Evolutionary conservation across 768 basidiomycete genomes (phyloP).

Genomic region (Floccularia luteovirens): DNA sequence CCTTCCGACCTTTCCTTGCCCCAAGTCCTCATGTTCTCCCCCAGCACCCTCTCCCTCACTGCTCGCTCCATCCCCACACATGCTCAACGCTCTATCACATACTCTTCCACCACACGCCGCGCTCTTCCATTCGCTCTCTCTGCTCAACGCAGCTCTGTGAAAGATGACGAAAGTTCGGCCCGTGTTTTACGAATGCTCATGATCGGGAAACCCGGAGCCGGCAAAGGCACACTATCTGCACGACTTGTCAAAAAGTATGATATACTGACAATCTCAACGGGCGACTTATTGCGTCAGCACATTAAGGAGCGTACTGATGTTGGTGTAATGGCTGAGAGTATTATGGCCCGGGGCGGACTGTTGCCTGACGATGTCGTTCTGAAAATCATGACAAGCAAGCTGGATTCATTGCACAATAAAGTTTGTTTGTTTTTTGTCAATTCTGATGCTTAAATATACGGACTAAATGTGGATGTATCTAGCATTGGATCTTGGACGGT

Average conservation of each 20-base stretch:
- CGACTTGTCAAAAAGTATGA: slow-evolving; percentile 78
- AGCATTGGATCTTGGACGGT: slow-evolving; percentile 93
- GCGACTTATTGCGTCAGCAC: slow-evolving; percentile 81
- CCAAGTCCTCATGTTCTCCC: no score
- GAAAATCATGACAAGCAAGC: slow-evolving; percentile 64
- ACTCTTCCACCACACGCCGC: slow-evolving; percentile 23
- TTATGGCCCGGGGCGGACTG: slow-evolving; percentile 74
- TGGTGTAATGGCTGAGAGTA: slow-evolving; percentile 65
- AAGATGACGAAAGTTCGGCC: slow-evolving; percentile 25
- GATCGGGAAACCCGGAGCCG: slow-evolving; percentile 78
- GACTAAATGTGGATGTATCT: slow-evolving; percentile 1
- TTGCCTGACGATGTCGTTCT: slow-evolving; percentile 78
- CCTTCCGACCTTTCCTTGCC: no score
- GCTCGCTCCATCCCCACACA: background rate
- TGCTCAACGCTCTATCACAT: slow-evolving; percentile 14
- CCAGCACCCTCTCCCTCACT: background rate
- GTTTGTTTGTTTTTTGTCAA: slow-evolving; percentile 25
- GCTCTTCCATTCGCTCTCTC: slow-evolving; percentile 49
- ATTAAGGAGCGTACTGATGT: slow-evolving; percentile 70
- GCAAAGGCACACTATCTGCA: slow-evolving; percentile 78
- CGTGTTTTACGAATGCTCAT: slow-evolving; percentile 57
- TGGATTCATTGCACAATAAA: slow-evolving; percentile 59
- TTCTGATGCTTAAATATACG: background rate
- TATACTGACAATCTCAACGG: slow-evolving; percentile 70
- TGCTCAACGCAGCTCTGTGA: slow-evolving; percentile 25